phyloP scores from a whole-genome alignment of 2,329 filamentous ascomycete genomes.

The Cercospora janseana region DNA sequence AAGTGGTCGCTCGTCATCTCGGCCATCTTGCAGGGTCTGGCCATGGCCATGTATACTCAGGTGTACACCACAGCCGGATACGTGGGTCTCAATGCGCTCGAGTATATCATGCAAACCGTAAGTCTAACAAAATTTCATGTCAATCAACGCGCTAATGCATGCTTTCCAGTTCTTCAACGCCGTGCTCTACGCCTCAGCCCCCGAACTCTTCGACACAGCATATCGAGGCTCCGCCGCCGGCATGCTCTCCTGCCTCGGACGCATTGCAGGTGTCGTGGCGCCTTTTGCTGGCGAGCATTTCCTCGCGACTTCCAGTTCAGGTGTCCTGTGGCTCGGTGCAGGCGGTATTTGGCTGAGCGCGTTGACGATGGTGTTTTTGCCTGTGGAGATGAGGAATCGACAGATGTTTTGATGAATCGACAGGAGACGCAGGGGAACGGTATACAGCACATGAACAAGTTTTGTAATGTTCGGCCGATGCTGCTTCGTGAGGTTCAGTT shows the following conservation, averaged over 20 bases:
- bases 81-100: slow-evolving; percentile 52
- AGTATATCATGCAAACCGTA: slow-evolving; percentile 55
- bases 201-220: slow-evolving; percentile 52
- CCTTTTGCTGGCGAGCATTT: slow-evolving; percentile 18
- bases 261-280: slow-evolving; percentile 20
- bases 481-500: no score
- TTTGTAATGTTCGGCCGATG: no score
- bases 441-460: no score
- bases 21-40: slow-evolving; percentile 44
- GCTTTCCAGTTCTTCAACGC: slow-evolving; percentile 45
- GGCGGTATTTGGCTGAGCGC: slow-evolving; percentile 19
- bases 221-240: slow-evolving; percentile 52
- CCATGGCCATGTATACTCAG: slow-evolving; percentile 48
- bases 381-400: slow-evolving; percentile 20
- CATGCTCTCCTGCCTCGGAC: slow-evolving; percentile 32
- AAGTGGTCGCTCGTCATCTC: slow-evolving; percentile 50
- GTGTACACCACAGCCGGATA: slow-evolving; percentile 50
- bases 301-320: slow-evolving; percentile 11
- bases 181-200: slow-evolving; percentile 54
- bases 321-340: slow-evolving; percentile 17
- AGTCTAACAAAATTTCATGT: not conserved
- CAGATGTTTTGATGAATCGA: slow-evolving; percentile 19
- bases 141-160: not conserved
- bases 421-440: no score
- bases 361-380: slow-evolving; percentile 17